A percentile compares a stretch with the other conserved stretches of the same genome.
phyloP scores from a whole-genome alignment of 495 filamentous ascomycete species.

The Penicillium lividum region DNA sequence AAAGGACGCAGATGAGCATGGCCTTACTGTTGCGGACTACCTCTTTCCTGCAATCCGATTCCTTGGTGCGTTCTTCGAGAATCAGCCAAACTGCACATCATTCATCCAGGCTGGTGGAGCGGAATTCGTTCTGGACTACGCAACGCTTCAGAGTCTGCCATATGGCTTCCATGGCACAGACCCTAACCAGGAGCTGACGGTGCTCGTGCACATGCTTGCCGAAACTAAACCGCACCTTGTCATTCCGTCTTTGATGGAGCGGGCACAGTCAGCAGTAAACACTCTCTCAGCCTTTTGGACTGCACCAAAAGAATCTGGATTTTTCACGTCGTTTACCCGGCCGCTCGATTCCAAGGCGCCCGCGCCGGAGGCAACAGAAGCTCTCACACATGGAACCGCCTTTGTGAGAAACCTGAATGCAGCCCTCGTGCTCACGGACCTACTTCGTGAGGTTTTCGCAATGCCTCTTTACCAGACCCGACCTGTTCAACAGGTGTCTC shows the following conservation, averaged over 20 bases:
- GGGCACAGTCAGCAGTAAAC: constrained; percentile 68
- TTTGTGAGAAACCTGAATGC: constrained; percentile 76
- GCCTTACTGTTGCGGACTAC: constrained; percentile 62
- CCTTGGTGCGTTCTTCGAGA: constrained; percentile 74
- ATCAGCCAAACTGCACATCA: constrained; percentile 68
- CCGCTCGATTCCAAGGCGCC: constrained; percentile 28
- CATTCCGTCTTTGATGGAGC: constrained; percentile 74
- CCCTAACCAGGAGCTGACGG: constrained; percentile 64
- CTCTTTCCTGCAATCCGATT: constrained; percentile 75
- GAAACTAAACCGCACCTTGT: constrained; percentile 82
- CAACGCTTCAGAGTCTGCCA: constrained; percentile 73
- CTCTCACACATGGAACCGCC: constrained; percentile 62
- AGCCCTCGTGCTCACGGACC: constrained; percentile 69
- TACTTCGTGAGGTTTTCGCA: constrained; percentile 72
- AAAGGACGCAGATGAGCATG: constrained; percentile 48
- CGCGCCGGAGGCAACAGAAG: constrained; percentile 18
- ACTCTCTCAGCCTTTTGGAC: constrained; percentile 64
- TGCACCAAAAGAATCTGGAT: constrained; percentile 50
- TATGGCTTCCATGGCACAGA: constrained; percentile 69
- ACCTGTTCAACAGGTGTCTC: constrained; percentile 50
- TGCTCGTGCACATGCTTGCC: constrained; percentile 75
- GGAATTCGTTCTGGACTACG: constrained; percentile 81
- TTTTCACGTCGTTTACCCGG: constrained; percentile 66
- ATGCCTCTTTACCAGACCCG: constrained; percentile 62
- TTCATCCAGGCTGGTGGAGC: constrained; percentile 80